Evolutionary conservation across 2,329 filamentous ascomycete species (phyloP).

Genomic region (Aureobasidium sp.): DNA sequence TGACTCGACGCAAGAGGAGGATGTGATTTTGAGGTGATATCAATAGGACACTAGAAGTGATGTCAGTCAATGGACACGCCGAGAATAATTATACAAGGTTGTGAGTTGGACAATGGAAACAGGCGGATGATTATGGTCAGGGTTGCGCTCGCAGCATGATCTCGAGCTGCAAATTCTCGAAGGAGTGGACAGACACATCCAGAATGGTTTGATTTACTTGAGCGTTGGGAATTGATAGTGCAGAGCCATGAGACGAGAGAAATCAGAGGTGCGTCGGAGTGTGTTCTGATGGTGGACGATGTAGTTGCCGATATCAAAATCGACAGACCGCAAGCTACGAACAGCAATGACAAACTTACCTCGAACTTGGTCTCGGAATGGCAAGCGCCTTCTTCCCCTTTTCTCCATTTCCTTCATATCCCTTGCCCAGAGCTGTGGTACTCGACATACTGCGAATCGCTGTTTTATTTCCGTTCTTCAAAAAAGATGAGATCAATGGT

Average conservation of each 20-base stretch:
- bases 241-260: background rate
- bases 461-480: background rate
- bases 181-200: background rate
- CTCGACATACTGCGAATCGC: background rate
- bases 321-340: background rate
- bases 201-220: background rate
- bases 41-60: slow-evolving; percentile 60
- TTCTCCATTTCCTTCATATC: background rate
- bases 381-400: slow-evolving; percentile 34
- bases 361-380: slow-evolving; percentile 57
- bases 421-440: background rate
- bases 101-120: background rate
- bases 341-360: slow-evolving; percentile 33
- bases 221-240: background rate
- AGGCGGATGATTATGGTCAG: background rate
- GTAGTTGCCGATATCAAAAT: background rate
- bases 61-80: background rate
- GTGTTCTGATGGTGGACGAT: background rate
- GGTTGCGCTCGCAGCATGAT: background rate
- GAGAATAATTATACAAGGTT: background rate
- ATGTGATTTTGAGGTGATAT: slow-evolving; percentile 83
- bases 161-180: background rate
- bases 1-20: slow-evolving; percentile 77
- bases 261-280: background rate
- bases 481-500: background rate